Conservation (phyloP, 192 early-diverging fungal genomes). For the Linnemannia elongata region DNA sequence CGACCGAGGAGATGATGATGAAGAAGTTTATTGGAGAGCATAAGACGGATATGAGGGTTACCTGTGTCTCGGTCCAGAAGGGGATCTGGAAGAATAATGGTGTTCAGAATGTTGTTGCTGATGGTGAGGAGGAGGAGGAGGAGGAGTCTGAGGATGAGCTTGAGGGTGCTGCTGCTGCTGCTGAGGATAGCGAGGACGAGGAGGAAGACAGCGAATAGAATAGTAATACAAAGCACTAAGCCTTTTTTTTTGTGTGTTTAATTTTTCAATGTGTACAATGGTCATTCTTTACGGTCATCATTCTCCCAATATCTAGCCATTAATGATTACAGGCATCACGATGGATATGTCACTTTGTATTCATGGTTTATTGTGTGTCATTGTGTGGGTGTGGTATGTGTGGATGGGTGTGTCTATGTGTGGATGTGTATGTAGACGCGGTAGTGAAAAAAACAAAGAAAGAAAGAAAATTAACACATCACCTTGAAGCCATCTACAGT, state of each 20-base stretch:
- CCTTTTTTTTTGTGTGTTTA: neutral
- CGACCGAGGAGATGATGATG: slow-evolving; percentile 43
- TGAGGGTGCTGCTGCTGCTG: neutral
- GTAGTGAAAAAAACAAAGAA: too few species aligned
- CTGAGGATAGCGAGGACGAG: slow-evolving; percentile 8
- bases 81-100: slow-evolving; percentile 53
- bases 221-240: neutral
- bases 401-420: too few species aligned
- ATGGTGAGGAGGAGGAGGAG: slow-evolving; percentile 18
- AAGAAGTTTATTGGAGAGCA: slow-evolving; percentile 54
- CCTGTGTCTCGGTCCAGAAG: slow-evolving; percentile 39
- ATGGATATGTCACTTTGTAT: too few species aligned
- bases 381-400: too few species aligned
- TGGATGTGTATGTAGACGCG: too few species aligned
- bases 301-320: too few species aligned
- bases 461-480: too few species aligned
- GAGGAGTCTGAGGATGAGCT: slow-evolving; percentile 8
- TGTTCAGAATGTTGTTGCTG: slow-evolving; percentile 2
- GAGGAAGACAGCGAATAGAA: slow-evolving; percentile 26
- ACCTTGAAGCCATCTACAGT: neutral
- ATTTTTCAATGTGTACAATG: too few species aligned
- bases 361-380: too few species aligned
- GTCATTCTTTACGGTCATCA: too few species aligned
- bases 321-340: too few species aligned
- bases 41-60: slow-evolving; percentile 56